Conservation (phyloP, 176 grass and related monocot genomes). For the Eragrostis curvula region DNA sequence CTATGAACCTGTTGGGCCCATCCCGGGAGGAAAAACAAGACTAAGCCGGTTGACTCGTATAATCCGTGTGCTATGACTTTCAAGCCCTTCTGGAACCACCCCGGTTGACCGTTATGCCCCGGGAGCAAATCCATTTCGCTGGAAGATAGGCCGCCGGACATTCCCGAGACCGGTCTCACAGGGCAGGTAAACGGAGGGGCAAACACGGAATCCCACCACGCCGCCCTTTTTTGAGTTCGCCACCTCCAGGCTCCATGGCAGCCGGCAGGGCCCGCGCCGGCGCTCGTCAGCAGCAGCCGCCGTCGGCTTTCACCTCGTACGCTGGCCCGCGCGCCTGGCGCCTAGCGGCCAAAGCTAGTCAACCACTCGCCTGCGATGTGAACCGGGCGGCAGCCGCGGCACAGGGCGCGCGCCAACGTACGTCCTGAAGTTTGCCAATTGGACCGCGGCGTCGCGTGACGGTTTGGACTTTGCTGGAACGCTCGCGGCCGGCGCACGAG, state of each 20-base stretch:
- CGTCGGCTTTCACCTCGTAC: slow-evolving; percentile 5
- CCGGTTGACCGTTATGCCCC: not conserved
- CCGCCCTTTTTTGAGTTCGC: not conserved
- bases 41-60: not conserved
- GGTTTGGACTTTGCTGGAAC: not conserved
- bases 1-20: not conserved
- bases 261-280: not conserved
- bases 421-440: not conserved
- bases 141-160: not conserved
- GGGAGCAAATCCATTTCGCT: not conserved
- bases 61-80: not conserved
- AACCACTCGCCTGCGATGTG: no score
- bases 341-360: not conserved
- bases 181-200: not conserved
- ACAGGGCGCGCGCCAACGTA: no score
- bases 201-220: not conserved
- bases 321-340: not conserved
- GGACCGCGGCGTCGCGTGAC: not conserved
- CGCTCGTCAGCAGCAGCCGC: not conserved
- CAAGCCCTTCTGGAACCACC: not conserved
- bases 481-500: not conserved
- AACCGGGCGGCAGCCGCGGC: not conserved
- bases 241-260: not conserved
- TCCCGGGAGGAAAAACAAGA: not conserved
- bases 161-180: not conserved